Evolutionary conservation across 108 stramenopile species (phyloP), one percentile per base, ranked within the genome.

Genomic region (Conticribra weissflogii): DNA sequence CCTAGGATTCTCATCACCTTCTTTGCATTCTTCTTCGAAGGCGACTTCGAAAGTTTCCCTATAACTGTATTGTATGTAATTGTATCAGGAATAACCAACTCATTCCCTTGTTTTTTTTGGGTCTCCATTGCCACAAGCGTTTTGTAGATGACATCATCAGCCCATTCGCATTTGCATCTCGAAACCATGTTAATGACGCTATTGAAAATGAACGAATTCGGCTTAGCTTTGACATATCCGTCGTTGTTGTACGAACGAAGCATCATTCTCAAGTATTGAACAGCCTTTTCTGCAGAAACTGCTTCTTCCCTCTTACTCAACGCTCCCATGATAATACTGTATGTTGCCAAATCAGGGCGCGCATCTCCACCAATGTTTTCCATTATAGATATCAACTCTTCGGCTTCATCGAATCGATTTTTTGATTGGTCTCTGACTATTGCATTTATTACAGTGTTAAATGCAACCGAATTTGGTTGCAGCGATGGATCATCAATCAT

Each of bases 31-130:
- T 54, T 59, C 44, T 69, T 65, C 1, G 68, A 36, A 0, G 48
- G 27, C 17, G 59, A 48, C 23, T 71, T 53, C 24, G 78, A 53
- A 21, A 79, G 58, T 44, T 71, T 79, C 9, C 59, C 78, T 32
- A 85, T 83, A 4, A 85, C 72, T 19, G 72, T 66, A 66, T 85
- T 85, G 65, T 85, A 85, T 8, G 75, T 77, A 33, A 76, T 76
- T 45, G 81, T 80, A 57, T 85, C 84, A 29, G 81, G 81, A 58
- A 72, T 22, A 3, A 83, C 75, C 18, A 49, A 33, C 2, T 60
- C 23, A 24, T 82, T 82, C 2, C 72, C 78, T 0, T 50, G 28
- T 27, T 33, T 63, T 41, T 60, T 48, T 48, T 78, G 77, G 46
- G 44, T 71, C 34, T 71, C 77, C 77, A 78, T 78, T 33, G 77